These are phyloP conservation scores for Candida qinlingensis DNA, from an alignment of 805 yeast genomes.

Conservation along the genomic window DNA sequence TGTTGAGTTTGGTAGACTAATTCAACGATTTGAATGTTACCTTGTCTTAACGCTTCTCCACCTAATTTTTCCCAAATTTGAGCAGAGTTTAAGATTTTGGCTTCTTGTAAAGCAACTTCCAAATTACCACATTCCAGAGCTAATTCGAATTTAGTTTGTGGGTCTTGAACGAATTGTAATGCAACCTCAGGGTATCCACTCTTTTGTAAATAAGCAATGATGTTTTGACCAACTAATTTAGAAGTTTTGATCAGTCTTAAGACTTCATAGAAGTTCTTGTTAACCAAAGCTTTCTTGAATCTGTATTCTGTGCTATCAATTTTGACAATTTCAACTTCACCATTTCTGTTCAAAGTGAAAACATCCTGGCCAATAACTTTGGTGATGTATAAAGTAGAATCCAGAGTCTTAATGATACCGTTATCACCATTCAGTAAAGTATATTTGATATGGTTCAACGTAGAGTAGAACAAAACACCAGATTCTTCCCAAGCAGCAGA, in stretches of 20 bases:
- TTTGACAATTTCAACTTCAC: constrained; percentile 68
- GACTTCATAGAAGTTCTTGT: constrained; percentile 87
- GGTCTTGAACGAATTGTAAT: constrained; percentile 91
- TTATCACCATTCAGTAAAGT: constrained; percentile 89
- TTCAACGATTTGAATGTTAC: constrained; percentile 82
- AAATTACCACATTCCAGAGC: constrained; percentile 93
- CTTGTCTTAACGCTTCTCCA: constrained; percentile 83
- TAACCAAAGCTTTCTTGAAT: constrained; percentile 88
- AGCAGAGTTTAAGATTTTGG: constrained; percentile 63
- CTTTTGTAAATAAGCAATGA: constrained; percentile 89
- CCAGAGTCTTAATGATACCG: constrained; percentile 91
- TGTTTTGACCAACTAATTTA: constrained; percentile 93
- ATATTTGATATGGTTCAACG: constrained; percentile 93
- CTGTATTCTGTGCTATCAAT: constrained; percentile 97
- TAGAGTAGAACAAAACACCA: constrained; percentile 86
- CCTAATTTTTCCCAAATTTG: constrained; percentile 79
- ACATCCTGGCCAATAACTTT: constrained; percentile 66
- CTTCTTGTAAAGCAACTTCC: constrained; percentile 83
- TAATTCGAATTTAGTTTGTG: constrained; percentile 91
- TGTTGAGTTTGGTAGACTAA: constrained; percentile 83
- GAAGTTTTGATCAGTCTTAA: constrained; percentile 82
- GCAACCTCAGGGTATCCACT: constrained; percentile 98
- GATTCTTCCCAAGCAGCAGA: constrained; percentile 97
- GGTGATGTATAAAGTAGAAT: constrained; percentile 78
- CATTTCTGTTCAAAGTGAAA: constrained; percentile 78